Conservation (phyloP, 352 stramenopile species). For the Phytophthora constricta region DNA sequence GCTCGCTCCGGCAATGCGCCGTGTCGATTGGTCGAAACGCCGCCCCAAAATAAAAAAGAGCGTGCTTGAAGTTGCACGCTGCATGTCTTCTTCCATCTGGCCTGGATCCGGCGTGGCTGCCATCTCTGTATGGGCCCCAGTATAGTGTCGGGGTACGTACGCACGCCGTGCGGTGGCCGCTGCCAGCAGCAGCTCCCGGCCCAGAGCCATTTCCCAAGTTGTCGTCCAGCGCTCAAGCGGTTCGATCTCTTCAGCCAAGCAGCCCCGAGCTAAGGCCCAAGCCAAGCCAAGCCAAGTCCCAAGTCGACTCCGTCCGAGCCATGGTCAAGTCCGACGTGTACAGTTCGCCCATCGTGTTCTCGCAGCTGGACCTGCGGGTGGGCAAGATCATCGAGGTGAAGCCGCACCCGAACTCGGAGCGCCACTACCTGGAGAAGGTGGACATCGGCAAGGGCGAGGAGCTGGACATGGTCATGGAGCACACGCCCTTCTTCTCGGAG, state of each 20-base stretch:
- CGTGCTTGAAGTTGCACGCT: constrained; percentile 42
- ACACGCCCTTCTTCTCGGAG: constrained; percentile 79
- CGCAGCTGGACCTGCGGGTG: constrained; percentile 72
- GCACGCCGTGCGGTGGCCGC: background rate
- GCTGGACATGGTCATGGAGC: constrained; percentile 80
- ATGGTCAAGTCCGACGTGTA: constrained; percentile 87
- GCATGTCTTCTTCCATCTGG: constrained; percentile 39
- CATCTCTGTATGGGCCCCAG: background rate
- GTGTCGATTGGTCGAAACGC: constrained; percentile 23
- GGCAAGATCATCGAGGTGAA: constrained; percentile 74
- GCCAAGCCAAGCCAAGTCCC: constrained; percentile 20
- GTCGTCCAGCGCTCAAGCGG: constrained; percentile 45
- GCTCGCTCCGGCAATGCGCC: constrained; percentile 6
- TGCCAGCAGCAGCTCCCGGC: too few relatives aligned
- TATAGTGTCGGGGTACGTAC: constrained; percentile 24
- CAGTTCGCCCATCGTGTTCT: constrained; percentile 74
- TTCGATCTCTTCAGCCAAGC: constrained; percentile 10
- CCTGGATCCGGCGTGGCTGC: constrained; percentile 22
- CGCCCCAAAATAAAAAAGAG: constrained; percentile 7
- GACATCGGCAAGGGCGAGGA: constrained; percentile 78
- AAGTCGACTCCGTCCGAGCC: constrained; percentile 18
- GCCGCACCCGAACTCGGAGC: constrained; percentile 71
- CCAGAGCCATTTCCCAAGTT: constrained; percentile 61
- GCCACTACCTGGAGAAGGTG: constrained; percentile 79
- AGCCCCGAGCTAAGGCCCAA: constrained; percentile 3